These are phyloP conservation scores for Scheffersomyces segobiensis DNA, from an alignment of 1,139 yeast species.

Conservation along the genomic window DNA sequence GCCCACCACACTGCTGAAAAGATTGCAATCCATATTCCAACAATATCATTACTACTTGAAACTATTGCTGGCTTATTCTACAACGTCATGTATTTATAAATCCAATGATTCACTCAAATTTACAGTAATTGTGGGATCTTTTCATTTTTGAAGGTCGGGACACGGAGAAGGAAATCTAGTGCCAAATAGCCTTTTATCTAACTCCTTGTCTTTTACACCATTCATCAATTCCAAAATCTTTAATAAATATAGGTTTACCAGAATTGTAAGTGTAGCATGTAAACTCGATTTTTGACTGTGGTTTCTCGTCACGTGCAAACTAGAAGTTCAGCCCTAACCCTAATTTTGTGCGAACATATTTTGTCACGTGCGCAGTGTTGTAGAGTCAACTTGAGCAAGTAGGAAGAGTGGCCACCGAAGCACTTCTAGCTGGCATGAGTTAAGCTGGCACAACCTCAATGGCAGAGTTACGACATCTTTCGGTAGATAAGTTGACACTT, in stretches of 20 bases:
- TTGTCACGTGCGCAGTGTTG: neutral
- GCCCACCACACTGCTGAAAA: slow-evolving; percentile 6
- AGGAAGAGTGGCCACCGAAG: too few relatives aligned
- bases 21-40: neutral
- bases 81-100: neutral
- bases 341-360: neutral
- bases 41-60: neutral
- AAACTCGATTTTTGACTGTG: too few relatives aligned
- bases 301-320: neutral
- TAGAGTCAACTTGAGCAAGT: neutral
- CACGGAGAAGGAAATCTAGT: neutral
- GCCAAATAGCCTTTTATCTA: neutral
- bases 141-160: neutral
- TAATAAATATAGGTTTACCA: neutral
- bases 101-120: neutral
- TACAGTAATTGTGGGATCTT: neutral
- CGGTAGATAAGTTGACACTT: too few relatives aligned
- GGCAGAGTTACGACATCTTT: too few relatives aligned
- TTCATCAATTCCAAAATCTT: neutral
- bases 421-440: too few relatives aligned
- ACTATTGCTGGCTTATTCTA: neutral
- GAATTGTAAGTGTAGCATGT: neutral
- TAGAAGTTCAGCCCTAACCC: neutral
- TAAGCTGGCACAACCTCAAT: too few relatives aligned
- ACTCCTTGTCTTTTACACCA: neutral